Evolutionary conservation across 2,329 filamentous ascomycete species (phyloP).

Genomic region (Plenodomus tracheiphilus): DNA sequence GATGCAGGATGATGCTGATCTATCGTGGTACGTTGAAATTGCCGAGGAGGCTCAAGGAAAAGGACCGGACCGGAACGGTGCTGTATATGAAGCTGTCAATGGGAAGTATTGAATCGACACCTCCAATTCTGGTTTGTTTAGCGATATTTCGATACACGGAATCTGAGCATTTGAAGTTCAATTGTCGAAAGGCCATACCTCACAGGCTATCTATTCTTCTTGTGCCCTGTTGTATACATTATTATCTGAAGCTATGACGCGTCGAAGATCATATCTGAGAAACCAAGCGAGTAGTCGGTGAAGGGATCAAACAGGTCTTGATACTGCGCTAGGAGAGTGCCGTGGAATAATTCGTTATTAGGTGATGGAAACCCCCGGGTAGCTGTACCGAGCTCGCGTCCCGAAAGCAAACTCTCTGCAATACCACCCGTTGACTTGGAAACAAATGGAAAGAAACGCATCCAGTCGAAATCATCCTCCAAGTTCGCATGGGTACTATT

Average conservation of each 20-base stretch:
- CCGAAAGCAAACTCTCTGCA: slow-evolving; percentile 18
- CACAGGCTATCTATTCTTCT: too few relatives aligned
- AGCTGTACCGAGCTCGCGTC: slow-evolving; percentile 19
- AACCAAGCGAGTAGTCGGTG: slow-evolving; percentile 13
- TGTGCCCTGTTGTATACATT: too few relatives aligned
- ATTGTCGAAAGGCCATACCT: too few relatives aligned
- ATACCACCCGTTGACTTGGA: slow-evolving; percentile 24
- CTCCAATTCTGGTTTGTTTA: background rate
- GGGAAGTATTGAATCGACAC: background rate
- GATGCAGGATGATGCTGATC: slow-evolving; percentile 40
- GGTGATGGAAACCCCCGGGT: slow-evolving; percentile 26
- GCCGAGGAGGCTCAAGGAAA: slow-evolving; percentile 24
- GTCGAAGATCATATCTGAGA: slow-evolving; percentile 6
- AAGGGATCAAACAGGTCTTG: slow-evolving; percentile 28
- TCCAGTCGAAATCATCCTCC: slow-evolving; percentile 22
- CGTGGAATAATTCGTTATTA: slow-evolving; percentile 24
- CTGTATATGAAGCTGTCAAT: background rate
- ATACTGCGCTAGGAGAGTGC: slow-evolving; percentile 24
- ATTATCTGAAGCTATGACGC: background rate
- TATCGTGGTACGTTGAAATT: slow-evolving; percentile 20
- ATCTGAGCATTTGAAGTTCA: too few relatives aligned
- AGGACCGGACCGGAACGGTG: slow-evolving; percentile 9
- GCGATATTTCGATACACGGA: background rate
- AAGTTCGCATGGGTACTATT: background rate
- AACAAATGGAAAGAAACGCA: slow-evolving; percentile 28